phyloP scores from a whole-genome alignment of 306 rosid species.

The Canavalia gladiata region DNA sequence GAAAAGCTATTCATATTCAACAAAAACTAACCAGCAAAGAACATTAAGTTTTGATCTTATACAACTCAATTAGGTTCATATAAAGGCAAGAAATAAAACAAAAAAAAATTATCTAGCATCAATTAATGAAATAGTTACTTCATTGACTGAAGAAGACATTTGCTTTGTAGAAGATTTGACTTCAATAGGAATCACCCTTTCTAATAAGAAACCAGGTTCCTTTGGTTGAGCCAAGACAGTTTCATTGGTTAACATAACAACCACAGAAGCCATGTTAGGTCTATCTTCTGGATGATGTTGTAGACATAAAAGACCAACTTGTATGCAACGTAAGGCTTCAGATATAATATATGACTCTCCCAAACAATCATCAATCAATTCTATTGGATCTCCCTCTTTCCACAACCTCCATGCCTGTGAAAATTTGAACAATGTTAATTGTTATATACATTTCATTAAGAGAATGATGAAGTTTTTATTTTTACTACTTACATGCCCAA shows the following conservation, averaged over 20 bases:
- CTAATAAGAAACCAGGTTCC: conserved; percentile 15
- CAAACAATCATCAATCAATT: conserved; percentile 30
- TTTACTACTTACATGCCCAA: conserved; percentile 42
- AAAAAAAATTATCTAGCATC: conserved; percentile 22
- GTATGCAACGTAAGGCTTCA: conserved; percentile 46
- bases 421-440: background rate
- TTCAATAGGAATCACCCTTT: background rate
- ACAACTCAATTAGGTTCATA: background rate
- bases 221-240: conserved; percentile 29
- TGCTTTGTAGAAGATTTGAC: background rate
- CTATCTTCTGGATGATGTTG: conserved; percentile 34
- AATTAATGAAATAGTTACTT: background rate
- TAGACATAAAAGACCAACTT: conserved; percentile 43
- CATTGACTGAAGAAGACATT: conserved; percentile 23
- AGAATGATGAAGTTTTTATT: background rate
- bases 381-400: conserved; percentile 27
- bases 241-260: conserved; percentile 42
- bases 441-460: background rate
- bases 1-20: no score
- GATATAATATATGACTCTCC: background rate
- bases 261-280: conserved; percentile 36
- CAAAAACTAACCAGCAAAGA: no score
- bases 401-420: conserved; percentile 43
- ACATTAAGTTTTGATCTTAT: no score
- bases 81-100: background rate